Evolutionary conservation across 192 early-diverging fungal species (phyloP), one percentile per base, ranked within the genome.

Genomic region (Coemansia guatemalensis): DNA sequence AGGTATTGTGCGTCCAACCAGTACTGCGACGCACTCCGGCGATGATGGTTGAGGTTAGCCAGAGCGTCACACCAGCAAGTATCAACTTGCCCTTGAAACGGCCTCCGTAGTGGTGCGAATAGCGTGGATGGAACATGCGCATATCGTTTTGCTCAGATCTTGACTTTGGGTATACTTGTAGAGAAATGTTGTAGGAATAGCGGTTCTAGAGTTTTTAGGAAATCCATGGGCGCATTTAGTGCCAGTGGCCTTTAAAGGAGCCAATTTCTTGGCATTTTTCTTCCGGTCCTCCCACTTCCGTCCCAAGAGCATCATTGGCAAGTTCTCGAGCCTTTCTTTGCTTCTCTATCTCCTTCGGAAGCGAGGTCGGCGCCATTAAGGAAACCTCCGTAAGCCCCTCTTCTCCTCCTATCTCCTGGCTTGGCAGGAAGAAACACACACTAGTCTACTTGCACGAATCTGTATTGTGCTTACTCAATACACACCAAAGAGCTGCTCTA

Each of bases 31-130:
- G 73, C 14, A 75, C 64, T 12, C 73, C 68, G 9, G 73, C 73
- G 20, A 75, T 62, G 7, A 70, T 32, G 3, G 73, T 75, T 33
- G 68, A 70, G 39, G 73, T 66, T 9, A 75, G 68, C 73, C 73
- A 75, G n/a, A 75, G 56, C 1, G 73, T 58, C 12, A 70, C 64
- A 18, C 73, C 73, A 1, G 64, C 47, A 27, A 75, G 59, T 5
- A 75, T 44, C 14, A 75, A 21, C 64, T 75, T 75, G 67, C 58
- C 58, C 35, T 54, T 53, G 24, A 60, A 47, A 9, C 22, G 12
- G 18, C 62, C 58, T 53, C 39, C 44, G 55, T 59, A 30, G 17
- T 60, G 67, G 30, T 68, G 59, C n/a, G 53, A 29, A 41, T 59
- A 64, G 1, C 56, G 54, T n/a, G 50, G 57, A 58, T 58, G 56